Percentiles rank a stretch among this genome's conserved stretches.
These are phyloP conservation scores for Malassezia arunalokei DNA, from an alignment of 1,284 basidiomycete genomes.

Conservation along the genomic window DNA sequence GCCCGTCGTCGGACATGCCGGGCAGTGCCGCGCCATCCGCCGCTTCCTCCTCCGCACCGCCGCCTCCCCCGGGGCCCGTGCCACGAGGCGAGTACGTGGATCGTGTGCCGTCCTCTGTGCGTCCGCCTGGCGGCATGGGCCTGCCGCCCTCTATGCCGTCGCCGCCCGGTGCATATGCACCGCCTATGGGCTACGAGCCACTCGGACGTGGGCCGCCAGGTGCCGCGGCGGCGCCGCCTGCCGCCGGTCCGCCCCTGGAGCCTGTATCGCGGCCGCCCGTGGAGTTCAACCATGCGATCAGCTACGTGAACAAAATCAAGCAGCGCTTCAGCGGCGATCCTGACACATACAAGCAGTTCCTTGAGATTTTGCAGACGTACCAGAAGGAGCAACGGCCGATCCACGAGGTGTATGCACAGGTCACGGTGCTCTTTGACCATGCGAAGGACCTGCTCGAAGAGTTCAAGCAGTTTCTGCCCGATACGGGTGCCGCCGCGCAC, in stretches of 20 bases:
- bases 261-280: conserved; percentile 47
- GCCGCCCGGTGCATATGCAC: background rate
- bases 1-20: background rate
- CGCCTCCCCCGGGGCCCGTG: background rate
- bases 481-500: conserved; percentile 43
- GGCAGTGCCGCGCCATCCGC: background rate
- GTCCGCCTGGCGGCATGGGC: background rate
- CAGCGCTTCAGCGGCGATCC: conserved; percentile 78
- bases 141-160: background rate
- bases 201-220: conserved; percentile 14
- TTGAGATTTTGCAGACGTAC: conserved; percentile 94
- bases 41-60: background rate
- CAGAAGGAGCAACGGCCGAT: conserved; percentile 83
- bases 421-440: conserved; percentile 79
- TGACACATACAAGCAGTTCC: conserved; percentile 93
- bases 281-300: conserved; percentile 95
- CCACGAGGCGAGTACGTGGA: background rate
- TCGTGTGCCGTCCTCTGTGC: background rate
- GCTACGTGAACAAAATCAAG: conserved; percentile 98
- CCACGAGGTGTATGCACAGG: conserved; percentile 83
- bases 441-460: conserved; percentile 84
- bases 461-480: conserved; percentile 92
- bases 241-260: conserved; percentile 4
- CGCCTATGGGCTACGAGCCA: conserved; percentile 10
- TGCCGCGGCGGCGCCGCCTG: conserved; percentile 15